Percentiles rank a stretch among this genome's conserved stretches.
Evolutionary conservation across 2,329 filamentous ascomycete species (phyloP).

Genomic region (Aspergillus arachidicola): DNA sequence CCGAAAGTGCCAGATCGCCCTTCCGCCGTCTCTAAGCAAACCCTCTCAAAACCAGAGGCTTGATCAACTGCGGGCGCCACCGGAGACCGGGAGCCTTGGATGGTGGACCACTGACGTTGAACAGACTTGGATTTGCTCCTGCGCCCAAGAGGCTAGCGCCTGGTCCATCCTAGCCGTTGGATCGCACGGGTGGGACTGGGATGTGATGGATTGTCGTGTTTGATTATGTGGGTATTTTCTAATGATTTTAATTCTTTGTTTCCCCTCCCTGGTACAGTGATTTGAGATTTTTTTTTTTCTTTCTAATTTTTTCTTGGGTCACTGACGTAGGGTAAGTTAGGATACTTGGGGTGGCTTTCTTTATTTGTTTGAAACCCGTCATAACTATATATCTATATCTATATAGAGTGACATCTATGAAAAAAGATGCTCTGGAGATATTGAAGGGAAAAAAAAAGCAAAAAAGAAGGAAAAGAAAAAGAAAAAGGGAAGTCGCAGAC

Average conservation of each 20-base stretch:
- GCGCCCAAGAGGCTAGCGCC: slow-evolving; percentile 18
- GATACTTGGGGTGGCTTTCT: neutral
- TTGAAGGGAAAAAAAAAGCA: neutral
- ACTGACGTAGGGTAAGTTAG: neutral
- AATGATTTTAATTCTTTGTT: slow-evolving; percentile 9
- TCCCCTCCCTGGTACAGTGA: neutral
- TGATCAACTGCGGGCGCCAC: slow-evolving; percentile 26
- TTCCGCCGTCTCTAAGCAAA: slow-evolving; percentile 15
- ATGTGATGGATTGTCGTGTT: slow-evolving; percentile 21
- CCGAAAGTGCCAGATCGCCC: slow-evolving; percentile 25
- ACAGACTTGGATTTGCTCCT: slow-evolving; percentile 20
- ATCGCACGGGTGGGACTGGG: slow-evolving; percentile 21
- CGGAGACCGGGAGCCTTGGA: slow-evolving; percentile 16
- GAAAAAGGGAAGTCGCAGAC: neutral
- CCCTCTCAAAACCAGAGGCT: slow-evolving; percentile 17
- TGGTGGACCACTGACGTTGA: slow-evolving; percentile 23
- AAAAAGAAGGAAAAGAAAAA: neutral
- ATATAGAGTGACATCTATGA: neutral
- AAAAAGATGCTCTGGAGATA: neutral
- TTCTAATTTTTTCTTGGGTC: neutral
- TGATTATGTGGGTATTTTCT: slow-evolving; percentile 7
- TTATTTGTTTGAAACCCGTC: neutral
- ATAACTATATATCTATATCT: neutral
- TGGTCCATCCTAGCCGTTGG: slow-evolving; percentile 26
- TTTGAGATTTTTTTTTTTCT: slow-evolving; percentile 9